These are phyloP conservation scores for Noccaea caerulescens DNA, from an alignment of 345 rosid genomes.

Conservation along the genomic window DNA sequence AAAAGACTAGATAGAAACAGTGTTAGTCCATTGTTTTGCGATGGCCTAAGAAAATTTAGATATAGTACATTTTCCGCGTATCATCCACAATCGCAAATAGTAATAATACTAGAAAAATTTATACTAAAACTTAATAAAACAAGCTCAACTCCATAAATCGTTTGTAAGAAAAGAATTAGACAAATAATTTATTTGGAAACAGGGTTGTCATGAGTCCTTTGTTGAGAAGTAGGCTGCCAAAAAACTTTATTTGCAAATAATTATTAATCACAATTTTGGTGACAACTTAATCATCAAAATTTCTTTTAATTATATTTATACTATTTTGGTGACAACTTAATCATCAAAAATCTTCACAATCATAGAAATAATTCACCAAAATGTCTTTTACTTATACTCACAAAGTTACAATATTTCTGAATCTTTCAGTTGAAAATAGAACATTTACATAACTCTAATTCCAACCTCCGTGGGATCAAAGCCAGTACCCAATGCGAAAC, in stretches of 20 bases:
- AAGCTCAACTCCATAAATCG: too few species aligned
- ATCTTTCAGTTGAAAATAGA: slow-evolving; percentile 20
- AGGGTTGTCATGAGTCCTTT: slow-evolving; percentile 52
- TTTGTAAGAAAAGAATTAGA: too few species aligned
- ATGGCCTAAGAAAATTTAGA: too few species aligned
- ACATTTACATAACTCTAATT: slow-evolving; percentile 43
- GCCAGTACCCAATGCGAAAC: slow-evolving; percentile 49
- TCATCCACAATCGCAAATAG: too few species aligned
- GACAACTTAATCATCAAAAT: neutral
- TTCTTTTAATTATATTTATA: too few species aligned
- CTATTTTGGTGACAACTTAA: slow-evolving; percentile 53
- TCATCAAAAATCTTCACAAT: slow-evolving; percentile 66
- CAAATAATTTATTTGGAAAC: too few species aligned
- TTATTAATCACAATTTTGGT: slow-evolving; percentile 53
- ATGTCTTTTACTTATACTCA: slow-evolving; percentile 59
- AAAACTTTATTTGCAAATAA: slow-evolving; percentile 23
- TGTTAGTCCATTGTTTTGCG: too few species aligned
- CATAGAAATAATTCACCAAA: slow-evolving; percentile 54
- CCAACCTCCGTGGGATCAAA: slow-evolving; percentile 52
- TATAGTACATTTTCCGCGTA: too few species aligned
- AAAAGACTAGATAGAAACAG: too few species aligned
- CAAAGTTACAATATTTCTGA: slow-evolving; percentile 10
- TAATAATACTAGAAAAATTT: too few species aligned
- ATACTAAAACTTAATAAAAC: too few species aligned
- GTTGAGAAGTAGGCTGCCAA: slow-evolving; percentile 64